A percentile compares a stretch with the other conserved stretches of the same genome.
Conservation (phyloP, 1,284 basidiomycete species). For the Pisolithus thermaeus region DNA sequence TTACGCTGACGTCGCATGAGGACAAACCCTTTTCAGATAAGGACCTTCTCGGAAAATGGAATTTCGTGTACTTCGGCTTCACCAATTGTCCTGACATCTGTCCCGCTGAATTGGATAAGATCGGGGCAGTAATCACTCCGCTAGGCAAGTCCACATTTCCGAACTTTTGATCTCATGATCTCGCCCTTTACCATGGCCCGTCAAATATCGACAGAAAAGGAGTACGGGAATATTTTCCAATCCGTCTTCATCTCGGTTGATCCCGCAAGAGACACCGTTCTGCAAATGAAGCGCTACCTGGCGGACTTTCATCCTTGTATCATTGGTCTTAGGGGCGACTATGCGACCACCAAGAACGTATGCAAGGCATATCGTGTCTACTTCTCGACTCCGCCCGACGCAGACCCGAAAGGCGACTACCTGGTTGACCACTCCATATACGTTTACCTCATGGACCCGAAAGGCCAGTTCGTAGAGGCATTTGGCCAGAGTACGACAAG, state of each 20-base stretch:
- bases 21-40: slow-evolving; percentile 76
- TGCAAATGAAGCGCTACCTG: slow-evolving; percentile 55
- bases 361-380: slow-evolving; percentile 98
- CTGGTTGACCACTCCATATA: slow-evolving; percentile 97
- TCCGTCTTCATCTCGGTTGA: slow-evolving; percentile 96
- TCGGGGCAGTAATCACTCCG: slow-evolving; percentile 75
- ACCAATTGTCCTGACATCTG: slow-evolving; percentile 99
- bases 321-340: slow-evolving; percentile 84
- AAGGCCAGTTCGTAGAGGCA: slow-evolving; percentile 93
- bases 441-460: slow-evolving; percentile 97
- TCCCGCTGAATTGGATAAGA: slow-evolving; percentile 97
- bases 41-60: slow-evolving; percentile 83
- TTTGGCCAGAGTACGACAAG: slow-evolving; percentile 83
- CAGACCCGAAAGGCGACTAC: slow-evolving; percentile 86
- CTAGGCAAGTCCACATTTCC: slow-evolving; percentile 49
- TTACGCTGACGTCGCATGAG: slow-evolving; percentile 67
- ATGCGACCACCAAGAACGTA: slow-evolving; percentile 78
- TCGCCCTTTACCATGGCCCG: neutral
- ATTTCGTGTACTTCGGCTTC: slow-evolving; percentile 94
- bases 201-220: slow-evolving; percentile 48
- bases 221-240: slow-evolving; percentile 59
- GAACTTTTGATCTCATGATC: neutral
- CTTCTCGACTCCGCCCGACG: slow-evolving; percentile 93
- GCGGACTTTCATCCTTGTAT: slow-evolving; percentile 89
- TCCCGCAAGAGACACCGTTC: slow-evolving; percentile 83